These are phyloP conservation scores for Rhodofomes roseus DNA, from an alignment of 1,284 basidiomycete genomes.

Conservation along the genomic window DNA sequence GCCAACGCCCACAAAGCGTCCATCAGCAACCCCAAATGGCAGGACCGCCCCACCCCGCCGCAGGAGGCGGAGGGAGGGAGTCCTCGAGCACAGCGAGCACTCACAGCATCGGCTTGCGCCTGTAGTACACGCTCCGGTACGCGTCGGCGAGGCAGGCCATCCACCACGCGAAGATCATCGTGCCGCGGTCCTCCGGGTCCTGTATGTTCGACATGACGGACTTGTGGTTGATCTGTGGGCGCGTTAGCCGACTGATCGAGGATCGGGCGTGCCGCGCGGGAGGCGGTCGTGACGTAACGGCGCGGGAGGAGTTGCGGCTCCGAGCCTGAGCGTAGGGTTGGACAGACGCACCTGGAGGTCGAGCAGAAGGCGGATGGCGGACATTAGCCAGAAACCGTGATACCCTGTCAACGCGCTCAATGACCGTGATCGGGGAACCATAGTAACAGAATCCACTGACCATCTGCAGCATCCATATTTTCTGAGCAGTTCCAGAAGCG, in stretches of 20 bases:
- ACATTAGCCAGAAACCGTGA: constrained; percentile 77
- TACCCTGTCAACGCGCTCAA: constrained; percentile 47
- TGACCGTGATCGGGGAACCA: not conserved
- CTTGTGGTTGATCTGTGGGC: constrained; percentile 71
- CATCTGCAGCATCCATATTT: constrained; percentile 61
- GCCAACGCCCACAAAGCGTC: not conserved
- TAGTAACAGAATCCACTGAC: constrained; percentile 28
- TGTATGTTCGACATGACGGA: constrained; percentile 65
- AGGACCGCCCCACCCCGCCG: not conserved
- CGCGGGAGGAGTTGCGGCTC: not conserved
- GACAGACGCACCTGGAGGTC: constrained; percentile 56
- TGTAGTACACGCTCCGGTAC: constrained; percentile 56
- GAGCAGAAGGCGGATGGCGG: constrained; percentile 73
- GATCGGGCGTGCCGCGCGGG: not conserved
- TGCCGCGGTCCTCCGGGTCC: constrained; percentile 69
- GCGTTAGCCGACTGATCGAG: constrained; percentile 8
- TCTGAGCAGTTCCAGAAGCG: constrained; percentile 37
- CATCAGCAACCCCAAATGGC: not conserved
- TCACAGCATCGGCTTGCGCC: constrained; percentile 61
- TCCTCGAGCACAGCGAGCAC: constrained; percentile 20
- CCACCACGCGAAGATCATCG: constrained; percentile 87
- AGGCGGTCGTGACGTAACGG: not conserved
- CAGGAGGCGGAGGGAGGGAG: no score
- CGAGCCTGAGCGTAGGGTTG: not conserved
- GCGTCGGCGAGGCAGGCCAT: constrained; percentile 59